phyloP scores from a whole-genome alignment of 164 flowering plant genomes.

The Berberis vulgaris region DNA sequence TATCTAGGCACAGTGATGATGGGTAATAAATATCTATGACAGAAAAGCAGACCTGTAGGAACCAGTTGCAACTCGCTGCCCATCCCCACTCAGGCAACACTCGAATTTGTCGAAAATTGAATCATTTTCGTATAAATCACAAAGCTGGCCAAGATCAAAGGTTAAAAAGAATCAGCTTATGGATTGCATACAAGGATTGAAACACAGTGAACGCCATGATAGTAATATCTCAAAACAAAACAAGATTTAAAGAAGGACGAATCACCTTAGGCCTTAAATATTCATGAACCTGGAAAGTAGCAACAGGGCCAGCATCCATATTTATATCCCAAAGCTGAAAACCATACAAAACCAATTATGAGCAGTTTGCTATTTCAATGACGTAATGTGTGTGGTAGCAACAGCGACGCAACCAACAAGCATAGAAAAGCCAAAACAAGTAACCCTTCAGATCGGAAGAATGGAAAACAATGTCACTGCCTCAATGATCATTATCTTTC shows the following conservation, averaged over 20 bases:
- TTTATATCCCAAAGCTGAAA: slow-evolving; percentile 95
- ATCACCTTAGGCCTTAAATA: slow-evolving; percentile 86
- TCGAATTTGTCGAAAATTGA: slow-evolving; percentile 97
- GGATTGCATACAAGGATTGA: not conserved
- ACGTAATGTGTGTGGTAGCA: not conserved
- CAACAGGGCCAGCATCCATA: slow-evolving; percentile 97
- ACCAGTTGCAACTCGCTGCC: slow-evolving; percentile 82
- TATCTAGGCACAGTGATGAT: not conserved
- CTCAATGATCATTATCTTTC: too few species aligned
- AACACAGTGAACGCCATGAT: not conserved
- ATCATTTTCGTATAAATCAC: slow-evolving; percentile 96
- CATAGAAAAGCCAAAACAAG: not conserved
- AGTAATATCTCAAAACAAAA: not conserved
- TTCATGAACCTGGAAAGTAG: slow-evolving; percentile 97
- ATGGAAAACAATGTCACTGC: too few species aligned
- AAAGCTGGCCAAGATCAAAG: slow-evolving; percentile 45
- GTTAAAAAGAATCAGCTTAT: slow-evolving; percentile 6
- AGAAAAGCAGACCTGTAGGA: slow-evolving; percentile 68
- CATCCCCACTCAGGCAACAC: slow-evolving; percentile 96
- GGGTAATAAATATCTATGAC: not conserved
- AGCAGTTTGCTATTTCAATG: not conserved
- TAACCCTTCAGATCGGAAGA: too few species aligned
- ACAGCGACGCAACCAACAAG: not conserved
- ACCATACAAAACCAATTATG: slow-evolving; percentile 11
- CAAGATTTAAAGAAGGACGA: slow-evolving; percentile 1